Percentiles rank a stretch among this genome's conserved stretches.
Evolutionary conservation across 208 protist species (phyloP).

Genomic region (Crithidia fasciculata): DNA sequence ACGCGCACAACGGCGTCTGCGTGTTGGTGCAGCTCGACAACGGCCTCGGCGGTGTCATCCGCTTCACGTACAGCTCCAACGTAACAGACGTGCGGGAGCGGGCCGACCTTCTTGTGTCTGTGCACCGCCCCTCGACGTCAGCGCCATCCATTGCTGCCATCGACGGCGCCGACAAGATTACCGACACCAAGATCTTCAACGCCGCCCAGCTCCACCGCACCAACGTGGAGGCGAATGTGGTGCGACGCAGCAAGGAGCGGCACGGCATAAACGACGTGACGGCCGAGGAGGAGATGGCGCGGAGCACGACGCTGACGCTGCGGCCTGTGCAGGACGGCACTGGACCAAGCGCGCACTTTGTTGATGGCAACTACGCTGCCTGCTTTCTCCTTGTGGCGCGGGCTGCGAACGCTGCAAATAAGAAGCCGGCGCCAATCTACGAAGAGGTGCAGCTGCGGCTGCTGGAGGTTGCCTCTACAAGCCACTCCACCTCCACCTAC

Average conservation of each 20-base stretch:
- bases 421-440: not conserved
- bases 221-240: conserved; percentile 7
- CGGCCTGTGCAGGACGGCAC: conserved; percentile 5
- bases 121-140: conserved; percentile 31
- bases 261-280: not conserved
- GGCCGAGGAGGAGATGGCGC: conserved; percentile 5
- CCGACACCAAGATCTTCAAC: conserved; percentile 14
- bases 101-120: conserved; percentile 33
- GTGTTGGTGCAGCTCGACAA: conserved; percentile 20
- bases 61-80: conserved; percentile 50
- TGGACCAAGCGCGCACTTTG: conserved; percentile 1
- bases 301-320: conserved; percentile 14
- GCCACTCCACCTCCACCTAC: conserved; percentile 29
- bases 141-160: conserved; percentile 20
- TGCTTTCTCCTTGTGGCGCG: conserved; percentile 48
- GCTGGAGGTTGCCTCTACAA: conserved; percentile 35
- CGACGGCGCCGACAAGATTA: conserved; percentile 24
- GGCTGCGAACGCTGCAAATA: not conserved
- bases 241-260: conserved; percentile 8
- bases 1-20: conserved; percentile 1
- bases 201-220: conserved; percentile 24
- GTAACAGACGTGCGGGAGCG: conserved; percentile 29
- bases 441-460: conserved; percentile 39
- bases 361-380: conserved; percentile 46
- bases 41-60: conserved; percentile 34